Conservation (phyloP, 2,329 filamentous ascomycete species). For the Bisporella sp. region DNA sequence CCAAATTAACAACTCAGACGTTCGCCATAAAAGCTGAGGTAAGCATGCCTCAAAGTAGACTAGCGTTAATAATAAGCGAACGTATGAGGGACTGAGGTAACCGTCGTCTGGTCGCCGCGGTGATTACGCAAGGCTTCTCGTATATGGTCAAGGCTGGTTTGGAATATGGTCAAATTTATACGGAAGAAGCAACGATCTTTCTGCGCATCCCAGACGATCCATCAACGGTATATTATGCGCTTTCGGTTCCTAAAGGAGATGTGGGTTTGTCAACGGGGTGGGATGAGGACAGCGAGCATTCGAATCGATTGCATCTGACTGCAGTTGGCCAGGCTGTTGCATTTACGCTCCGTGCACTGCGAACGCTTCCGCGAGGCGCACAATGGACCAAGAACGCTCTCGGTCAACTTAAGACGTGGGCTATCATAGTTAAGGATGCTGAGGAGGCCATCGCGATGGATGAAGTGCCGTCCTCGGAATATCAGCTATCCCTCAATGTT, state of each 20-base stretch:
- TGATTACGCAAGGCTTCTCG: not conserved
- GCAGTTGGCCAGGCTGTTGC: constrained; percentile 1
- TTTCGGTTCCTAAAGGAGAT: not conserved
- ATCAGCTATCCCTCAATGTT: not conserved
- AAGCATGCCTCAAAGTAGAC: no score
- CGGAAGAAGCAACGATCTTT: constrained; percentile 1
- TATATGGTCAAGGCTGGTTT: not conserved
- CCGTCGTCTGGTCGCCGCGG: not conserved
- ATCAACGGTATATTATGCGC: not conserved
- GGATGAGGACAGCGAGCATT: not conserved
- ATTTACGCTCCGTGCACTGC: constrained; percentile 1
- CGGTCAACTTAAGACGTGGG: not conserved
- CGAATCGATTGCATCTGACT: not conserved
- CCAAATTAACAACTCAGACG: no score
- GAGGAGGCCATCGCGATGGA: not conserved
- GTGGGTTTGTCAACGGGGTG: not conserved
- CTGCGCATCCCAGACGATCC: constrained; percentile 1
- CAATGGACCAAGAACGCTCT: not conserved
- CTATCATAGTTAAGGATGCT: not conserved
- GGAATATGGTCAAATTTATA: constrained; percentile 1
- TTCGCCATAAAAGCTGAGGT: no score
- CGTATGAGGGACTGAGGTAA: no score
- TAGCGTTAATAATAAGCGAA: no score
- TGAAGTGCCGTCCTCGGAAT: not conserved
- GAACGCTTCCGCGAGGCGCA: not conserved